phyloP scores from a whole-genome alignment of 139 green algal species.

The Closterium sp. region DNA sequence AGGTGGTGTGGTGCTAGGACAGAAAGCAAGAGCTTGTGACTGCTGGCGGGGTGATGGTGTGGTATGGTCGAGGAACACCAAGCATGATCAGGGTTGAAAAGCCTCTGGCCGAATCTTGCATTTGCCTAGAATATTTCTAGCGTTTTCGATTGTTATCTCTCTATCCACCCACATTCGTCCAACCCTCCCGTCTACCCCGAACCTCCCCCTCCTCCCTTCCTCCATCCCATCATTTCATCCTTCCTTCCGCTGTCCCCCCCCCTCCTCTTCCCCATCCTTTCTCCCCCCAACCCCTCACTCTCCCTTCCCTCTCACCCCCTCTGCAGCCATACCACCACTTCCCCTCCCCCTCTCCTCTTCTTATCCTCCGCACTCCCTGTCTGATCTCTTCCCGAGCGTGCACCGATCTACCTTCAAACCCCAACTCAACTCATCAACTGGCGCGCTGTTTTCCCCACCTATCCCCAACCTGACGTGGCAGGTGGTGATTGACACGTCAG shows the following conservation, averaged over 20 bases:
- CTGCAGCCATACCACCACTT: not conserved
- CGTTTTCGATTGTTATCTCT: too few relatives aligned
- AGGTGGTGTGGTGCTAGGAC: too few relatives aligned
- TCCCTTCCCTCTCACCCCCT: not conserved
- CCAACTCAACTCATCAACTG: not conserved
- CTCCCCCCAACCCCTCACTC: not conserved
- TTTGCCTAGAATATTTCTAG: too few relatives aligned
- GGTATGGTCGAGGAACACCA: too few relatives aligned
- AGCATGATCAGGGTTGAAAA: too few relatives aligned
- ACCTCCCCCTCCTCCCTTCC: too few relatives aligned
- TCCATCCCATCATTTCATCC: not conserved
- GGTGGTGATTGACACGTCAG: slow-evolving; percentile 36
- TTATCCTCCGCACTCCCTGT: not conserved
- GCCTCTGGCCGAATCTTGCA: too few relatives aligned
- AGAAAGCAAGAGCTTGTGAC: too few relatives aligned
- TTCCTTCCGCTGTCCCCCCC: not conserved
- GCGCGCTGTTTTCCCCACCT: not conserved
- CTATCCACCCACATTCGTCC: too few relatives aligned
- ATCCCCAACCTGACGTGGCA: not conserved
- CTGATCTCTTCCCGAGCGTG: not conserved
- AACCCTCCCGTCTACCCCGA: too few relatives aligned
- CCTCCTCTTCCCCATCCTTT: not conserved
- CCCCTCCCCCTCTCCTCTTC: not conserved
- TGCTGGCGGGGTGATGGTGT: too few relatives aligned
- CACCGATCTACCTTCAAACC: not conserved